A percentile compares a stretch with the other conserved stretches of the same genome.
phyloP scores from a whole-genome alignment of 1,139 yeast genomes.

The Yamadazyma blattariae region DNA sequence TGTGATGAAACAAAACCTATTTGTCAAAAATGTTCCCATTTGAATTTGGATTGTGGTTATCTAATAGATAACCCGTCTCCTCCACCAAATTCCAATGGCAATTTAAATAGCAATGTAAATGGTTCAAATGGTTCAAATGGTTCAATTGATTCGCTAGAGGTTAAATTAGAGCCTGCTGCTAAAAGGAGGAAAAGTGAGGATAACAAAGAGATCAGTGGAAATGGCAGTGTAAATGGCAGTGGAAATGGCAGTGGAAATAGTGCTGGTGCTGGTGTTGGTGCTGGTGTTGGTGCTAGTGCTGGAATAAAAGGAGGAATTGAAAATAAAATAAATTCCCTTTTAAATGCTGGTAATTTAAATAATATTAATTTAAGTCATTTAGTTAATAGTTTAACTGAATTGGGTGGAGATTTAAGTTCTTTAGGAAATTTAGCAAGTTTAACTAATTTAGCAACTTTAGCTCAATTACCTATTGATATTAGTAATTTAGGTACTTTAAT shows the following conservation, averaged over 20 bases:
- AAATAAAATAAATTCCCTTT: constrained; percentile 13
- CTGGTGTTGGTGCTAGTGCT: neutral
- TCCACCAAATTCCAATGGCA: neutral
- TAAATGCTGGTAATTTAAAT: constrained; percentile 45
- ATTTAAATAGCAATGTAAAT: too few species aligned
- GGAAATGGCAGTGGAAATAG: neutral
- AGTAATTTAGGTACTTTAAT: constrained; percentile 33
- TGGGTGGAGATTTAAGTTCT: constrained; percentile 33
- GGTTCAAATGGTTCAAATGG: too few species aligned
- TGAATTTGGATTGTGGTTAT: constrained; percentile 76
- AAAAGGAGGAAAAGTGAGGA: too few species aligned
- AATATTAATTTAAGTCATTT: constrained; percentile 44
- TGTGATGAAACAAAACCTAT: constrained; percentile 86
- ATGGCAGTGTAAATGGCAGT: neutral
- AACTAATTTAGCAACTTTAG: constrained; percentile 42
- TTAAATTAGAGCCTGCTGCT: too few species aligned
- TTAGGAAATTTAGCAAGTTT: constrained; percentile 41
- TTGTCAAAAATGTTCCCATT: constrained; percentile 74
- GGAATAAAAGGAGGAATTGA: neutral
- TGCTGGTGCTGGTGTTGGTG: neutral
- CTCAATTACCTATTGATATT: constrained; percentile 44
- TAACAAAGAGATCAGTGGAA: neutral
- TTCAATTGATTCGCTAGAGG: too few species aligned
- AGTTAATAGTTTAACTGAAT: constrained; percentile 40
- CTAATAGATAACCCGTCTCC: constrained; percentile 9